phyloP scores from a whole-genome alignment of 257 asterid genomes.

The Nicotiana benthamiana region DNA sequence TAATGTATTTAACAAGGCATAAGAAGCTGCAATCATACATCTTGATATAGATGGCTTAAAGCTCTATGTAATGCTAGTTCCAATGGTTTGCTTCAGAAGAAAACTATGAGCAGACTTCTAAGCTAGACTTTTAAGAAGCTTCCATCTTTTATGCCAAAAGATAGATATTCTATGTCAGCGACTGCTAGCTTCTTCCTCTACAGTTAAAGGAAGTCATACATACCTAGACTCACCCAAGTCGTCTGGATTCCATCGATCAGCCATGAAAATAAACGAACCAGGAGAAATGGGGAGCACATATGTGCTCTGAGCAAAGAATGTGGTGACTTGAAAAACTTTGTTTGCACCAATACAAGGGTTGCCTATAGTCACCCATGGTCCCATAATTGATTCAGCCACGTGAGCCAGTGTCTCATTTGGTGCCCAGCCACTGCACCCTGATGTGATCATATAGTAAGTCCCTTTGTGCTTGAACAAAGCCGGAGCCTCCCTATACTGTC shows the following conservation, averaged over 20 bases:
- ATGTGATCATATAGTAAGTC: slow-evolving; percentile 61
- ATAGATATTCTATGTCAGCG: slow-evolving; percentile 53
- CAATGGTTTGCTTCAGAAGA: neutral
- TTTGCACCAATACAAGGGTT: slow-evolving; percentile 78
- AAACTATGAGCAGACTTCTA: neutral
- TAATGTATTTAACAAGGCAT: neutral
- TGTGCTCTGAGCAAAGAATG: slow-evolving; percentile 63
- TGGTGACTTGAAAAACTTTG: slow-evolving; percentile 39
- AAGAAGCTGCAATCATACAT: slow-evolving; percentile 1
- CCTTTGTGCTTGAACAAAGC: slow-evolving; percentile 53
- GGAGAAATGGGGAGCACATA: slow-evolving; percentile 52
- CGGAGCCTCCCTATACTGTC: slow-evolving; percentile 69
- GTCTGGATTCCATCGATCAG: slow-evolving; percentile 65
- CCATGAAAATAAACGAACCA: slow-evolving; percentile 59
- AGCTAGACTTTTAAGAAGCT: slow-evolving; percentile 17
- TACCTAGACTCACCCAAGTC: slow-evolving; percentile 63
- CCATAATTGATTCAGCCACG: slow-evolving; percentile 56
- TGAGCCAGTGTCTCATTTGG: slow-evolving; percentile 77
- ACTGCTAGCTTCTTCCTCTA: slow-evolving; percentile 28
- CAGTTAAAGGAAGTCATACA: slow-evolving; percentile 62
- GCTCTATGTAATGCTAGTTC: neutral
- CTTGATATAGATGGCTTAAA: neutral
- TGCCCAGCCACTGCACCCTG: slow-evolving; percentile 86
- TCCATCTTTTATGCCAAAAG: slow-evolving; percentile 71
- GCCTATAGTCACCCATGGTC: slow-evolving; percentile 79